Conservation (phyloP, 169 alveolate genomes). For the Eimeria brunetti region DNA sequence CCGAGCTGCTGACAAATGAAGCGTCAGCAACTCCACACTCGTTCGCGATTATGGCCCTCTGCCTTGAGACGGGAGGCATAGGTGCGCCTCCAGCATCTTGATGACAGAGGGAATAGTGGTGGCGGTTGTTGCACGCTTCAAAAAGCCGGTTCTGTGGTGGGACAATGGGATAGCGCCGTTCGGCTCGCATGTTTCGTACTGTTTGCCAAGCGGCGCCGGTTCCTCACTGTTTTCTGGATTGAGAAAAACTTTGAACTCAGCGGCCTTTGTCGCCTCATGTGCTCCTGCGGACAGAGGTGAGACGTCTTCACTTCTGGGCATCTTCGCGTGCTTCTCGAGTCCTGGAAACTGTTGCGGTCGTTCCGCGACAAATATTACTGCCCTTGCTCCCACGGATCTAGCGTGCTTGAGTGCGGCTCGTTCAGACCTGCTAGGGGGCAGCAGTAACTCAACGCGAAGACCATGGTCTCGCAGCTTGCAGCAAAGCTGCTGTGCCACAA, state of each 20-base stretch:
- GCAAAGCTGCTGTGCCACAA: constrained; percentile 46
- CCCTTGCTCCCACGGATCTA: constrained; percentile 30
- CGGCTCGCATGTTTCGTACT: not conserved
- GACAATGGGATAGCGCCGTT: not conserved
- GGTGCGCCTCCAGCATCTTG: not conserved
- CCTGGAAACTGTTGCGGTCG: not conserved
- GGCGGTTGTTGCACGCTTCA: not conserved
- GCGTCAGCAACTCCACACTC: not conserved
- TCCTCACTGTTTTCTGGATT: not conserved
- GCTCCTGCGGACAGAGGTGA: not conserved
- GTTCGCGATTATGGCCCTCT: not conserved
- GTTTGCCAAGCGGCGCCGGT: not conserved
- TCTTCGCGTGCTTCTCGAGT: not conserved
- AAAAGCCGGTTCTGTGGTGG: not conserved
- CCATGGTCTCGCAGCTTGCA: constrained; percentile 52
- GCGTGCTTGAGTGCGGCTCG: constrained; percentile 51
- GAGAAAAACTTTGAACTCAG: not conserved
- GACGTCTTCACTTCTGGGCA: not conserved
- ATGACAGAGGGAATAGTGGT: constrained; percentile 6
- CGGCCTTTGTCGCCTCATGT: not conserved
- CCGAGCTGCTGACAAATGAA: not conserved
- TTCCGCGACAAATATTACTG: constrained; percentile 3
- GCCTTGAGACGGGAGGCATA: not conserved
- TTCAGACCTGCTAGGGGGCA: constrained; percentile 44
- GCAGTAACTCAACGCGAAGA: constrained; percentile 61